Evolutionary conservation across 2,329 filamentous ascomycete species (phyloP), one percentile per base, ranked within the genome.

Genomic region (Alternaria alternata): DNA sequence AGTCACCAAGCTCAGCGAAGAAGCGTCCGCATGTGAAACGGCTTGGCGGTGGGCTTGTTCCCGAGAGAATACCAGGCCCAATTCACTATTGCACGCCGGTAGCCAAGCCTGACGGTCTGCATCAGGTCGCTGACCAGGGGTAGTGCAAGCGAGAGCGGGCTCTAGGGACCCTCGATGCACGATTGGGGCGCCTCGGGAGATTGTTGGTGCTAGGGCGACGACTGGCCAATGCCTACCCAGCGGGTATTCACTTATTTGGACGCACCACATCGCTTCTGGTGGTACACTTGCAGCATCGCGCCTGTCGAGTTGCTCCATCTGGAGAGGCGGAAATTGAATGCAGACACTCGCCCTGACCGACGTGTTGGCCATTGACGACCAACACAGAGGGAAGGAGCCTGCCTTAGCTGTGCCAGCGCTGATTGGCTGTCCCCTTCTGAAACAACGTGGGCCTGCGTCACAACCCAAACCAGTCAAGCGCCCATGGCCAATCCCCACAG

Each of bases 21-120:
- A 67, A 60, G 62, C 64, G 61, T 64, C 51, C 52, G 72, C 69
- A 73, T 75, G 66, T 77, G 75, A 78, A 78, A 78, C 75, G 59
- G 54, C 74, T 76, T 75, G 74, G 74, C 74, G 39, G 30, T 59
- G 61, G 65, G 67, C 64, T 68, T 52, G 65, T 67, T 72, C 68
- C 72, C 74, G 71, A 64, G 54, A 57, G 24, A 48, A 49, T 54
- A 62, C 70, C 65, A 71, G 71, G 61, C 66, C 70, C 60, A 38
- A 67, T 73, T 68, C 62, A 65, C 63, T 34, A 41, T 26, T 59
- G 57, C 59, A 32, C 64, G 62, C 69, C 67, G 70, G 39, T 48
- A 36, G 70, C 69, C 70, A 64, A 73, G 70, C 26, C 52, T 32
- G 42, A 30, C 22, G 41, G 41, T 16, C 42, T 44, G 52, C 52